Percentiles rank a stretch among this genome's conserved stretches.
These are phyloP conservation scores for Tylopilus sp. DNA, from an alignment of 768 basidiomycete genomes.

Conservation along the genomic window DNA sequence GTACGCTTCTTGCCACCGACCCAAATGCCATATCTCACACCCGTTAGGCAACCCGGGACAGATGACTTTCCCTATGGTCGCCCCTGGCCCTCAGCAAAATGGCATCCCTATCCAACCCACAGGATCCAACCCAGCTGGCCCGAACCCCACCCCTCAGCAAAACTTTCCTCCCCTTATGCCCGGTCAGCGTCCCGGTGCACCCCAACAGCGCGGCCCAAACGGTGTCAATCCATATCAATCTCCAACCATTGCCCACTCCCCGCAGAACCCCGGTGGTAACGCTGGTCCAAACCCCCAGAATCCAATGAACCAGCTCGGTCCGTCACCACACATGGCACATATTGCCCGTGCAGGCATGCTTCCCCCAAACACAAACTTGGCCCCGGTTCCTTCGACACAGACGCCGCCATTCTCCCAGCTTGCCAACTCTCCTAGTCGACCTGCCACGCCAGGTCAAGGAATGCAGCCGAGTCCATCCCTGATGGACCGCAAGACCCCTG, in stretches of 20 bases:
- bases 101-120: constrained; percentile 37
- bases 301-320: constrained; percentile 49
- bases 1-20: constrained; percentile 26
- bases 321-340: constrained; percentile 48
- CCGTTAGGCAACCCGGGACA: constrained; percentile 20
- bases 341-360: constrained; percentile 47
- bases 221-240: constrained; percentile 55
- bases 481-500: constrained; percentile 43
- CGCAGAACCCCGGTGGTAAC: constrained; percentile 42
- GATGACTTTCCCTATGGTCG: constrained; percentile 26
- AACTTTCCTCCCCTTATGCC: constrained; percentile 33
- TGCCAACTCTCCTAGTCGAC: constrained; percentile 58
- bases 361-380: constrained; percentile 41
- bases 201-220: constrained; percentile 44
- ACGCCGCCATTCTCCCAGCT: constrained; percentile 42
- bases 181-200: constrained; percentile 29
- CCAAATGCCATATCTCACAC: constrained; percentile 22
- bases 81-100: constrained; percentile 40
- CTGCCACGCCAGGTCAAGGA: constrained; percentile 50
- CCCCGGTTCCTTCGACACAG: constrained; percentile 37
- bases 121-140: constrained; percentile 25
- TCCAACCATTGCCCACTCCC: constrained; percentile 61
- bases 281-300: constrained; percentile 30
- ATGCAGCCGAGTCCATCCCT: constrained; percentile 59
- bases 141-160: constrained; percentile 31